phyloP scores from a whole-genome alignment of 208 protist genomes.

The Leptomonas pyrrhocoris region DNA sequence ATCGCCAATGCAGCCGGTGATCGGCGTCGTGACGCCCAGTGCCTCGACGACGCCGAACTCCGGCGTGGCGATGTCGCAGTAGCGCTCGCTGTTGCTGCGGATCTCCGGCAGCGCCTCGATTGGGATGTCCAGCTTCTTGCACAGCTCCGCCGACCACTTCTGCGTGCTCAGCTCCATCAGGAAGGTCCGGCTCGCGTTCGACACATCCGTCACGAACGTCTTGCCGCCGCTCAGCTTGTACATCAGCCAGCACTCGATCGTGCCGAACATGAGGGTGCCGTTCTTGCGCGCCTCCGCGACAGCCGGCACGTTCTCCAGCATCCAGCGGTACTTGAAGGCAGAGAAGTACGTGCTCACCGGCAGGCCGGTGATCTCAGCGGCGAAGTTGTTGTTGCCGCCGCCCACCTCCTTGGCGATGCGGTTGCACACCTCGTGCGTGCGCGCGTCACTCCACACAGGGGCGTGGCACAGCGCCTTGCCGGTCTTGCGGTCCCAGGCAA shows the following conservation, averaged over 20 bases:
- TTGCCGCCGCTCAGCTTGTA: conserved; percentile 92
- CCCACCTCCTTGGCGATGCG: conserved; percentile 44
- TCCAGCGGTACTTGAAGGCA: conserved; percentile 97
- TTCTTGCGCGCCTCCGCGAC: conserved; percentile 78
- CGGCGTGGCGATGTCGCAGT: conserved; percentile 41
- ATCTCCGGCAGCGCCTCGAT: conserved; percentile 91
- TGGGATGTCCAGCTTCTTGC: conserved; percentile 82
- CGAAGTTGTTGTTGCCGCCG: conserved; percentile 51
- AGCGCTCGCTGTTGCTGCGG: conserved; percentile 81
- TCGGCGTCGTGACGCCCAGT: conserved; percentile 42
- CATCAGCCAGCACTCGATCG: conserved; percentile 98
- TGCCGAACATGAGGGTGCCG: conserved; percentile 92
- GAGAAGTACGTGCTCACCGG: conserved; percentile 97
- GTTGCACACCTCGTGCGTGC: conserved; percentile 67
- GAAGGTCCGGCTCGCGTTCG: conserved; percentile 98
- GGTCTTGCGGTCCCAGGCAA: conserved; percentile 97
- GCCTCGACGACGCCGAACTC: conserved; percentile 40
- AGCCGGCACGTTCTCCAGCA: conserved; percentile 94
- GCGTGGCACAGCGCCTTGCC: conserved; percentile 95
- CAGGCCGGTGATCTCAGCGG: conserved; percentile 83
- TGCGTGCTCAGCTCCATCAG: conserved; percentile 97
- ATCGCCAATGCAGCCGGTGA: conserved; percentile 95
- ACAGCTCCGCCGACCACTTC: conserved; percentile 94
- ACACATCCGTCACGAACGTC: conserved; percentile 95
- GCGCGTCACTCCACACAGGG: conserved; percentile 93